phyloP scores from a whole-genome alignment of 768 basidiomycete genomes.

The Tulasnella sp. region DNA sequence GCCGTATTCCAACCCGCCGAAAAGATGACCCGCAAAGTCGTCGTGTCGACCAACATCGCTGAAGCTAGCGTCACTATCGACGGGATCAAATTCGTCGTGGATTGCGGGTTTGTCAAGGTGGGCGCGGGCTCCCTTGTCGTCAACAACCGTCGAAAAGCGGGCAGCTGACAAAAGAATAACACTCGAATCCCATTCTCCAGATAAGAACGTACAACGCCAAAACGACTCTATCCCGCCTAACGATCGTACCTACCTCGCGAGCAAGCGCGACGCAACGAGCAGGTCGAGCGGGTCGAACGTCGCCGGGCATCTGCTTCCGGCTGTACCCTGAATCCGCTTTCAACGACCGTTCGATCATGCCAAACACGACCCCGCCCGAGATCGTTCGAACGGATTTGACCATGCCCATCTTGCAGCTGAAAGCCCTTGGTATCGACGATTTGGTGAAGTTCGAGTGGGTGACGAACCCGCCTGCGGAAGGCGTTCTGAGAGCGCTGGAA shows the following conservation, averaged over 20 bases:
- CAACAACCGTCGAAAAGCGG: too few relatives aligned
- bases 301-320: constrained; percentile 89
- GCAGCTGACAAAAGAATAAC: too few relatives aligned
- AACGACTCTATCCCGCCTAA: constrained; percentile 80
- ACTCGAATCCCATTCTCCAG: too few relatives aligned
- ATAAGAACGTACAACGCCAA: constrained; percentile 89
- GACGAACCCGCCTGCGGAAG: constrained; percentile 82
- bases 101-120: constrained; percentile 97
- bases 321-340: constrained; percentile 75
- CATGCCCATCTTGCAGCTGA: constrained; percentile 89
- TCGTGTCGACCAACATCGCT: constrained; percentile 94
- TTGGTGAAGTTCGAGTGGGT: constrained; percentile 97
- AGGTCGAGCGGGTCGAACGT: constrained; percentile 92
- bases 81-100: constrained; percentile 90
- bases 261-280: constrained; percentile 93
- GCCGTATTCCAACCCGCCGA: constrained; percentile 78
- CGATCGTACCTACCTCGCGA: constrained; percentile 78
- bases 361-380: constrained; percentile 80
- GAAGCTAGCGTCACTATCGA: constrained; percentile 98
- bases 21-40: constrained; percentile 81
- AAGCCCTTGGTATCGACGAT: constrained; percentile 93
- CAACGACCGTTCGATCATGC: constrained; percentile 49
- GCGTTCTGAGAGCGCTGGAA: constrained; percentile 83
- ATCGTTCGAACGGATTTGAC: constrained; percentile 89
- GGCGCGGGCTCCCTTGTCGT: not conserved